Evolutionary conservation across 2,329 filamentous ascomycete genomes (phyloP), one percentile per base, ranked within the genome.

Genomic region (Botryotinia convoluta): DNA sequence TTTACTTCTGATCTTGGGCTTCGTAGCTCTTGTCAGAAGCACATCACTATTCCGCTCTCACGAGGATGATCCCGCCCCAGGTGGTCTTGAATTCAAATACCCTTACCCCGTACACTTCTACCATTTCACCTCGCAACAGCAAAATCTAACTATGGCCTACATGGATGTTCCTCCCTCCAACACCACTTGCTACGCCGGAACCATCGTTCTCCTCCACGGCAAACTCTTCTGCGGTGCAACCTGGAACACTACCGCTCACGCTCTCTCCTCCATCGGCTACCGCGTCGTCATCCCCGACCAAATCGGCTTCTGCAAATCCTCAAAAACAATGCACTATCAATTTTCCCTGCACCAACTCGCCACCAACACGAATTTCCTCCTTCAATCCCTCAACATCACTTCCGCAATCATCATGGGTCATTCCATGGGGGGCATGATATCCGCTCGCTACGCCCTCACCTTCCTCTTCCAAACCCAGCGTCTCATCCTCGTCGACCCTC

Each of bases 221-320:
- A 87, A 87, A 79, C 88, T 88, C 80, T 88, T 88, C 75, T 88
- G 87, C 78, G 84, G 83, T 51, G 81, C 85, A 35, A 88, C 86
- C 12, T 88, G 87, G 87, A 82, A 84, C 71, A 79, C 79, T 26
- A 87, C 86, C 22, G 84, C 85, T n/a, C 75, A 79, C 18, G 78
- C 81, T 18, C 83, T 88, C 71, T 77, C 82, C 5, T 74, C 76
- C 3, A 78, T 77, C 42, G 87, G 86, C 60, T 88, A 86, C 76
- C 85, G 87, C 57, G 85, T 88, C 69, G 16, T 32, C n/a, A 80
- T 86, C 3, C 86, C 54, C 0, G 87, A 89, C 75, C 86, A 88
- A 75, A 80, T 89, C 64, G 87, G 87, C 74, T 89, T 87, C 81
- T 89, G 87, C 84, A 88, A 88, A 79, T 88, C 86, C 14, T 83